Evolutionary conservation across 495 filamentous ascomycete genomes (phyloP), one percentile per base, ranked within the genome.

Genomic region (Trypethelium eluteriae): DNA sequence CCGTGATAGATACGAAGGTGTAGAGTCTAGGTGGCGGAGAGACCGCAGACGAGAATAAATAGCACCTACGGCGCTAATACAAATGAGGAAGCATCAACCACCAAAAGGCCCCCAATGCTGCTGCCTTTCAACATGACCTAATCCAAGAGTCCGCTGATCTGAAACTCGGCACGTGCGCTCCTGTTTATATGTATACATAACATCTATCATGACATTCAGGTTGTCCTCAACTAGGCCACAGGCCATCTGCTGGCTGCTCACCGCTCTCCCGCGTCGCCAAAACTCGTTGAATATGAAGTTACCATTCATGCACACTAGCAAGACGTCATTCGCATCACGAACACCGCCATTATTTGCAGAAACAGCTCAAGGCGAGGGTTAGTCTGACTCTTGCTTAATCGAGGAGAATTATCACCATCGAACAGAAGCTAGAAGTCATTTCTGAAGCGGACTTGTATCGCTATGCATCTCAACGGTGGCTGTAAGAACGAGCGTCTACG

Each of bases 391-490:
- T 53, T n/a, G 49, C n/a, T 53, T 2, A 18, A 53, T n/a, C 49
- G 11, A 53, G 18, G 5, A 53, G n/a, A 5, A 25, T 16, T 16
- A 53, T 53, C 5, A 53, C 11, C 49, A 25, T 53, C 49, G 11
- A 53, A 53, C 2, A 14, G 49, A 53, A 53, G 49, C 49, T 53
- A 53, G 49, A 53, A 53, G 49, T 25, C 49, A 53, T 53, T 53
- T 18, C 49, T 75, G 64, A 75, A 74, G 71, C 74, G 66, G 70
- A 72, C 62, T 66, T 76, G 64, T 76, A 71, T 64, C 68, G 65
- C 71, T 76, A 76, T 64, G 75, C 73, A 62, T 74, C 67, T 62
- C 68, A 78, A 61, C 74, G 75, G 70, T 78, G 74, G 76, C 62
- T 77, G 74, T 76, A 68, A 71, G 74, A 65, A 63, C 49, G 61